These are phyloP conservation scores for Chaetomium fimeti DNA, from an alignment of 495 filamentous ascomycete genomes.

Conservation along the genomic window DNA sequence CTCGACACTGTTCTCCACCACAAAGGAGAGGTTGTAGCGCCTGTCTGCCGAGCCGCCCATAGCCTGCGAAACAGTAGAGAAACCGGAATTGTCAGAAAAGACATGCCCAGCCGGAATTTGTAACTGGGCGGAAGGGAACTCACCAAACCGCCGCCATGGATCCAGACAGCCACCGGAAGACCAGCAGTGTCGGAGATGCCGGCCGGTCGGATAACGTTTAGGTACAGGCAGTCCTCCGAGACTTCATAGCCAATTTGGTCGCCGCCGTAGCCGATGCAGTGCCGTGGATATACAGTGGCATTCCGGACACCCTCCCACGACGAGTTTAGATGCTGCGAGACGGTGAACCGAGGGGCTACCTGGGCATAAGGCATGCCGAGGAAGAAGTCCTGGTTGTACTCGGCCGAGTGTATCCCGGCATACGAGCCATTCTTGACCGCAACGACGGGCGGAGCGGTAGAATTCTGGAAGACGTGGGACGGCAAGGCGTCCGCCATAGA, in stretches of 20 bases:
- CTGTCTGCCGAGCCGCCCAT: slow-evolving; percentile 9
- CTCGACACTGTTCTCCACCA: slow-evolving; percentile 56
- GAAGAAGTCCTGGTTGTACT: slow-evolving; percentile 13
- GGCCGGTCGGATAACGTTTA: slow-evolving; percentile 63
- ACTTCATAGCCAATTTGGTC: not conserved
- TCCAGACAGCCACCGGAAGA: slow-evolving; percentile 70
- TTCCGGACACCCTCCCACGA: slow-evolving; percentile 5
- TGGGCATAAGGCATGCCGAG: slow-evolving; percentile 4
- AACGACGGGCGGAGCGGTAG: not conserved
- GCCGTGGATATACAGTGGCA: not conserved
- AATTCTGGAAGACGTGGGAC: not conserved
- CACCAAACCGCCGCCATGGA: slow-evolving; percentile 67
- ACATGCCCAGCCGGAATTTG: not conserved
- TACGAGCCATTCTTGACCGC: slow-evolving; percentile 8
- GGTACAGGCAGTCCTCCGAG: slow-evolving; percentile 64
- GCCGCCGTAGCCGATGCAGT: slow-evolving; percentile 2
- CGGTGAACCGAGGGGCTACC: not conserved
- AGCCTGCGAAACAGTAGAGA: slow-evolving; percentile 26
- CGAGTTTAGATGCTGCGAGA: slow-evolving; percentile 8
- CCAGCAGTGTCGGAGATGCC: slow-evolving; percentile 52
- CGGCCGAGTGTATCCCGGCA: slow-evolving; percentile 2
- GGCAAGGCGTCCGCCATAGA: not conserved
- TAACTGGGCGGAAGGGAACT: not conserved
- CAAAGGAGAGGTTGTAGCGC: slow-evolving; percentile 12
- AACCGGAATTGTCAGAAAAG: not conserved